A percentile compares a stretch with the other conserved stretches of the same genome.
phyloP scores from a whole-genome alignment of 2,329 filamentous ascomycete genomes.

The Balansia obtecta region DNA sequence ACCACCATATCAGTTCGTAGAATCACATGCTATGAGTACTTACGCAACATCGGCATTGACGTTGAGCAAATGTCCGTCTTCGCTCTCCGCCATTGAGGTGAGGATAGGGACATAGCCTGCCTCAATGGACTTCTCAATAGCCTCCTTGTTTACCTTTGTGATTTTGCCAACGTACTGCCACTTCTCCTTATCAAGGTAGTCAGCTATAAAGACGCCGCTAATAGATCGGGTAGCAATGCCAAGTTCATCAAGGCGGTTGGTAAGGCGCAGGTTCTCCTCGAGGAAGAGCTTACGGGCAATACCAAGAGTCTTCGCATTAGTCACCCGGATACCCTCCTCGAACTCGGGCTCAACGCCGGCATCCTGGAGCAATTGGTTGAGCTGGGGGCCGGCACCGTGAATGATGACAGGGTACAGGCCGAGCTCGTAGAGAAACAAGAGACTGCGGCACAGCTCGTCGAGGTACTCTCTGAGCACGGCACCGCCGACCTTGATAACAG shows the following conservation, averaged over 20 bases:
- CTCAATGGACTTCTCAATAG: conserved; percentile 83
- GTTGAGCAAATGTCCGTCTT: conserved; percentile 85
- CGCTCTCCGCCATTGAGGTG: conserved; percentile 90
- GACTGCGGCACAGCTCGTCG: conserved; percentile 76
- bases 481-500: conserved; percentile 95
- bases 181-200: conserved; percentile 93
- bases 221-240: conserved; percentile 83
- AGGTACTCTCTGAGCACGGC: conserved; percentile 60
- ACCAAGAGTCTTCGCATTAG: conserved; percentile 86
- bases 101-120: conserved; percentile 86
- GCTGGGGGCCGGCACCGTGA: conserved; percentile 86
- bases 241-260: conserved; percentile 78
- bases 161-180: conserved; percentile 95
- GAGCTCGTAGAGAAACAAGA: conserved; percentile 89
- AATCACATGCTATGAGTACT: conserved; percentile 41
- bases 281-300: conserved; percentile 87
- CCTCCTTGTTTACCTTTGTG: conserved; percentile 77
- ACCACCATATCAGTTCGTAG: no score
- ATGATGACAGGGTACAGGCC: conserved; percentile 92
- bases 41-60: conserved; percentile 94
- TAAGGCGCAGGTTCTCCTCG: conserved; percentile 87
- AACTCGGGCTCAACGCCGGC: conserved; percentile 92
- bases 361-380: conserved; percentile 81
- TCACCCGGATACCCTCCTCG: conserved; percentile 90
- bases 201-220: conserved; percentile 81